Conservation (phyloP, 441 rosid genomes). For the Bruguiera hainesii region DNA sequence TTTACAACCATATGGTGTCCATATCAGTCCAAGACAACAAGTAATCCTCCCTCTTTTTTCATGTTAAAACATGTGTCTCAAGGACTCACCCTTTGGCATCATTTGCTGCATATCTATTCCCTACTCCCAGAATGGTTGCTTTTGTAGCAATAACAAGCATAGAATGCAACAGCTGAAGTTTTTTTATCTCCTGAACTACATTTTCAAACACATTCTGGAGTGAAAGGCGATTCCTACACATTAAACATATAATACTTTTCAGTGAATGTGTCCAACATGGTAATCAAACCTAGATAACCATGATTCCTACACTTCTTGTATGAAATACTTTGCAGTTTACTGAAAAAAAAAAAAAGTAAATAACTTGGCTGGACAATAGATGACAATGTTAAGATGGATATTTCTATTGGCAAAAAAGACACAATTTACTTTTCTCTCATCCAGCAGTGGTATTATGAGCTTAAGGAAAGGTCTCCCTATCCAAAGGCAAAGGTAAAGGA, state of each 20-base stretch:
- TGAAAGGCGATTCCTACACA: slow-evolving; percentile 60
- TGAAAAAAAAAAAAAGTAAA: too few relatives aligned
- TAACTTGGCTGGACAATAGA: too few relatives aligned
- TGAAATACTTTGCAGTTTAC: too few relatives aligned
- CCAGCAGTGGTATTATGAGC: too few relatives aligned
- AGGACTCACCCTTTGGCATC: slow-evolving; percentile 42
- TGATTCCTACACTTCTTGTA: neutral
- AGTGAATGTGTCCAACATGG: slow-evolving; percentile 12
- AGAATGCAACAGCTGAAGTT: slow-evolving; percentile 59
- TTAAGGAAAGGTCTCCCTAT: too few relatives aligned
- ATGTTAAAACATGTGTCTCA: neutral
- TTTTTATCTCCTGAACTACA: slow-evolving; percentile 68
- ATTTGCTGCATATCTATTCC: slow-evolving; percentile 33
- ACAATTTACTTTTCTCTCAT: too few relatives aligned
- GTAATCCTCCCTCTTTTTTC: neutral
- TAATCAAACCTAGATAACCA: neutral
- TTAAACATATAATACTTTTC: slow-evolving; percentile 1
- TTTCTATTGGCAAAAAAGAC: too few relatives aligned
- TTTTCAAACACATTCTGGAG: slow-evolving; percentile 56
- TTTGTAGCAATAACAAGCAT: slow-evolving; percentile 67
- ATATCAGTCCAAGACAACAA: neutral
- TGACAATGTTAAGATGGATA: too few relatives aligned
- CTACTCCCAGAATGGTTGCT: slow-evolving; percentile 47
- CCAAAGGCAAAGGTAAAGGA: too few relatives aligned
- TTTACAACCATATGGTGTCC: neutral